Evolutionary conservation across 371 early-diverging fungal genomes (phyloP), one percentile per base, ranked within the genome.

Genomic region (Mortierella sp.): DNA sequence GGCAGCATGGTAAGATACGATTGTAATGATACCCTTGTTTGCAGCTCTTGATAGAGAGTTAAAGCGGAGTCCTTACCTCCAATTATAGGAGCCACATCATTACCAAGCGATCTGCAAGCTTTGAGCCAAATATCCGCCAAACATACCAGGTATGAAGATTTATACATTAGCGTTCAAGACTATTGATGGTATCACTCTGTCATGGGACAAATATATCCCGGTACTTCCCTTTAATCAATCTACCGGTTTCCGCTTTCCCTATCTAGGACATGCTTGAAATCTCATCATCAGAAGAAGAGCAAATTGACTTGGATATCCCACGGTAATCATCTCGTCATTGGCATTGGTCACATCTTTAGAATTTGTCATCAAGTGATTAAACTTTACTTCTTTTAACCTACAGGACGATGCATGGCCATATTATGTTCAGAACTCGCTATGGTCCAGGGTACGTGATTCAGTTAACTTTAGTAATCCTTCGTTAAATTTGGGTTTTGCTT

Each of bases 221-320:
- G 57, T 55, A 3, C 65, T 26, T n/a, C 13, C 43, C 32, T 8
- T 58, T 40, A 28, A n/a, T 37, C 37, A 34, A 57, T 35, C 9
- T 32, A 9, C 35, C 15, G 31, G n/a, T 34, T 17, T 7, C 9
- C 54, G 83, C 83, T n/a, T 3, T 6, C 47, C 47, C 17, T n/a
- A n/a, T 17, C 47, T 47, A 64, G 51, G 31, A 62, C 66, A 37
- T 71, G 83, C 53, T 66, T 51, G 23, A 64, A 4, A 69, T 68
- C 17, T 51, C 82, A 49, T 86, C 87, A 13, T 45, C 79, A 0
- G 87, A 90, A 66, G 91, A 90, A 67, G 84, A 87, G 35, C 90
- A 91, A 66, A 91, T 91, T 66, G 91, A 91, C 78, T 78, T 91
- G 22, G 91, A 91, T 77, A 88, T 91, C 55, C 89, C 90, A 51